These are phyloP conservation scores for Gossypium turneri DNA, from an alignment of 345 rosid species.

Conservation along the genomic window DNA sequence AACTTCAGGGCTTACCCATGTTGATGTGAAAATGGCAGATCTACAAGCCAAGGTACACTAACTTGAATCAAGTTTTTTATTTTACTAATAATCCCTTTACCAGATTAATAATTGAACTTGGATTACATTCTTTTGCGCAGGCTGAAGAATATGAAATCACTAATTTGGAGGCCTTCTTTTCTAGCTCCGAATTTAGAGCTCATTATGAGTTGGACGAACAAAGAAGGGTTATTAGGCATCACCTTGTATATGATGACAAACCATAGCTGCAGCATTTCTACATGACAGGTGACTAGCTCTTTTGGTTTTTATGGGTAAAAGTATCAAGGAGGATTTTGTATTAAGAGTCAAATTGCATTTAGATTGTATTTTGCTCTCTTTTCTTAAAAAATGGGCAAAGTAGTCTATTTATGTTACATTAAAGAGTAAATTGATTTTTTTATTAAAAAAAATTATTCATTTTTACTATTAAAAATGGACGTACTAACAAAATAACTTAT, in stretches of 20 bases:
- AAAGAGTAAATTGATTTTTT: too few relatives aligned
- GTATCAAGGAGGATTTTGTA: too few relatives aligned
- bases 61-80: not conserved
- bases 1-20: conserved; percentile 45
- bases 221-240: conserved; percentile 53
- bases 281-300: too few relatives aligned
- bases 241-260: not conserved
- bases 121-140: conserved; percentile 33
- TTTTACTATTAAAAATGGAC: too few relatives aligned
- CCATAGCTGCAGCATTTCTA: not conserved
- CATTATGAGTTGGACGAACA: conserved; percentile 60
- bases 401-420: too few relatives aligned
- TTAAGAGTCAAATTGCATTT: too few relatives aligned
- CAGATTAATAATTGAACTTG: not conserved
- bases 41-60: conserved; percentile 61
- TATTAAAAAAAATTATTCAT: too few relatives aligned
- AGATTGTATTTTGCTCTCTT: too few relatives aligned
- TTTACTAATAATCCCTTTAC: not conserved
- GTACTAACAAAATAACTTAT: too few relatives aligned
- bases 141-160: conserved; percentile 80
- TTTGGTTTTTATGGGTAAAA: too few relatives aligned
- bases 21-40: conserved; percentile 75
- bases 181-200: conserved; percentile 68
- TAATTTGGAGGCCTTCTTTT: conserved; percentile 70
- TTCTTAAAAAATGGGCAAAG: too few relatives aligned